phyloP scores from a whole-genome alignment of 305 asterid genomes.

The Fraxinus baroniana region DNA sequence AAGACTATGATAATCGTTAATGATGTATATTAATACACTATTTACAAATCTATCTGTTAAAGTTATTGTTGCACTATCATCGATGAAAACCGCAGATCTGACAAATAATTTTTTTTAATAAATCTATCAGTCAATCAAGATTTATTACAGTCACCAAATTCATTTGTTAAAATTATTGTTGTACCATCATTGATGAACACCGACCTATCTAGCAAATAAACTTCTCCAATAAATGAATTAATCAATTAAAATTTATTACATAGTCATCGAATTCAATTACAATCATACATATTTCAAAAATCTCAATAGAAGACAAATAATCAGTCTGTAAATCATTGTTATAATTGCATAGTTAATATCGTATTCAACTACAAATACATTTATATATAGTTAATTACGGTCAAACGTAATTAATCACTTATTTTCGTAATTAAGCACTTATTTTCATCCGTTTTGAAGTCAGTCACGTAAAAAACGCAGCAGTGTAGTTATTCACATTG shows the following conservation, averaged over 20 bases:
- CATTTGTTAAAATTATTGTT: neutral
- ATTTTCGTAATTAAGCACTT: neutral
- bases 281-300: neutral
- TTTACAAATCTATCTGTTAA: neutral
- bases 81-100: neutral
- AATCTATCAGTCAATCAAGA: neutral
- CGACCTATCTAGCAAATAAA: neutral
- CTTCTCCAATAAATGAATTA: neutral
- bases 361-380: neutral
- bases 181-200: neutral
- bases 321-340: neutral
- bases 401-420: neutral
- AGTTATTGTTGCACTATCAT: neutral
- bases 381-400: neutral
- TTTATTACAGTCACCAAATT: neutral
- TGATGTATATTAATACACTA: neutral
- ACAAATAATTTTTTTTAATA: no score
- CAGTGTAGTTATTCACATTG: constrained; percentile 19
- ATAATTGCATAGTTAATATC: neutral
- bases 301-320: neutral
- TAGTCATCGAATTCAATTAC: neutral
- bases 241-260: neutral
- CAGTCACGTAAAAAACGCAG: constrained; percentile 35
- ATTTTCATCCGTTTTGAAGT: neutral
- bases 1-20: neutral